phyloP scores from a whole-genome alignment of 345 rosid genomes.

The Combretum micranthum region DNA sequence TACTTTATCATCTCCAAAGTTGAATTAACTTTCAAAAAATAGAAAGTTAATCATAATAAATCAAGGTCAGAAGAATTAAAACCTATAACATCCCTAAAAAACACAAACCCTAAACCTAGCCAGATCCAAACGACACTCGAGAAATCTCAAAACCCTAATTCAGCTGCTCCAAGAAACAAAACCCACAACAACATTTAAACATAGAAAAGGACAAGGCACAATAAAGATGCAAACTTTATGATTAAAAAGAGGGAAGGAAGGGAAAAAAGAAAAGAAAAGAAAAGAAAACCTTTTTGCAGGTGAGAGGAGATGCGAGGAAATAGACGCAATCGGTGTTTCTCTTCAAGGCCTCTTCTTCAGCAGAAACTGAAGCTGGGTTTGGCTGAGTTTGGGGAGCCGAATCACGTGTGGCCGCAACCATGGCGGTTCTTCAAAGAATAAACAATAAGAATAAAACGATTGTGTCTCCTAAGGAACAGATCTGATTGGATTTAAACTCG shows the following conservation, averaged over 20 bases:
- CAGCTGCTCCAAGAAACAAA: not conserved
- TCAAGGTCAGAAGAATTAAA: too few relatives aligned
- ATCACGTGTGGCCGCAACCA: slow-evolving; percentile 45
- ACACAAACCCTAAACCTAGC: slow-evolving; percentile 2
- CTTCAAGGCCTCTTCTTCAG: slow-evolving; percentile 81
- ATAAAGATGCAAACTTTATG: not conserved
- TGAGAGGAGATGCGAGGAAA: slow-evolving; percentile 90
- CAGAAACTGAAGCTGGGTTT: slow-evolving; percentile 25
- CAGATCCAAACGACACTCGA: not conserved
- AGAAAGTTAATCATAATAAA: too few relatives aligned
- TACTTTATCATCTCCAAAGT: too few relatives aligned
- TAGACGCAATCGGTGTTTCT: slow-evolving; percentile 94
- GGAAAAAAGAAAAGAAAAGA: not conserved
- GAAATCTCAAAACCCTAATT: slow-evolving; percentile 28
- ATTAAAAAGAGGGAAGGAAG: not conserved
- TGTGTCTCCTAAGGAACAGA: too few relatives aligned
- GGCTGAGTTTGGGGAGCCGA: slow-evolving; percentile 25
- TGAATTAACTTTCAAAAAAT: too few relatives aligned
- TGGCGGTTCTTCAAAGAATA: slow-evolving; percentile 15
- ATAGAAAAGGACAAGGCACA: not conserved
- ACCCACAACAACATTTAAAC: not conserved
- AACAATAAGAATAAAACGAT: too few relatives aligned
- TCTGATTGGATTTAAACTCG: too few relatives aligned
- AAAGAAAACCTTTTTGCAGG: slow-evolving; percentile 87
- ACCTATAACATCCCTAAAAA: slow-evolving; percentile 5